Evolutionary conservation across 108 stramenopile species (phyloP).

Genomic region (Cyclostephanos invisitatus): DNA sequence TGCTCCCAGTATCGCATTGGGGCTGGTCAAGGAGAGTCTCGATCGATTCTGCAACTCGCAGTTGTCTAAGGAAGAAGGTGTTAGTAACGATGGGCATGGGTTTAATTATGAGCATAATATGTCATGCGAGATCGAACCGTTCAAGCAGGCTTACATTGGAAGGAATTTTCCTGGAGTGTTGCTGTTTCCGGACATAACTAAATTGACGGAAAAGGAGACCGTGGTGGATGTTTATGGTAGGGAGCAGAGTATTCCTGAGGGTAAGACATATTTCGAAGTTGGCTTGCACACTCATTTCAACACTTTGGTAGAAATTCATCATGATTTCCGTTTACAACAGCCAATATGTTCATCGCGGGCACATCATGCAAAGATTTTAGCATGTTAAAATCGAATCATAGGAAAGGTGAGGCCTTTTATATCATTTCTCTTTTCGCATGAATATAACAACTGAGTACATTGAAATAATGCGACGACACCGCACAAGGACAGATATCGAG

Average conservation of each 20-base stretch:
- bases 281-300: not conserved
- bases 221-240: constrained; percentile 66
- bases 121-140: constrained; percentile 75
- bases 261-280: not conserved
- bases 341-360: constrained; percentile 73
- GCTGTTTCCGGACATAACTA: constrained; percentile 71
- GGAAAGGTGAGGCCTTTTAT: constrained; percentile 28
- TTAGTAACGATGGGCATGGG: not conserved
- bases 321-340: constrained; percentile 7
- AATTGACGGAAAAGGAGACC: constrained; percentile 54
- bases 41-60: constrained; percentile 24
- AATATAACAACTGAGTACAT: not conserved
- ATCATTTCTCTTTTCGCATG: not conserved
- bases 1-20: constrained; percentile 68
- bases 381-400: constrained; percentile 55
- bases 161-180: constrained; percentile 57
- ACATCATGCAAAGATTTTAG: constrained; percentile 79
- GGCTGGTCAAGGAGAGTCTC: constrained; percentile 55
- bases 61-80: not conserved
- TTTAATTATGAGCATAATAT: constrained; percentile 55
- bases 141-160: constrained; percentile 76
- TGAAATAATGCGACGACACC: not conserved
- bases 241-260: constrained; percentile 45
- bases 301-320: not conserved
- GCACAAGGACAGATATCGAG: constrained; percentile 58